A percentile compares a stretch with the other conserved stretches of the same genome.
These are phyloP conservation scores for Alternaria sp. DNA, from an alignment of 2,329 filamentous ascomycete genomes.

Conservation along the genomic window DNA sequence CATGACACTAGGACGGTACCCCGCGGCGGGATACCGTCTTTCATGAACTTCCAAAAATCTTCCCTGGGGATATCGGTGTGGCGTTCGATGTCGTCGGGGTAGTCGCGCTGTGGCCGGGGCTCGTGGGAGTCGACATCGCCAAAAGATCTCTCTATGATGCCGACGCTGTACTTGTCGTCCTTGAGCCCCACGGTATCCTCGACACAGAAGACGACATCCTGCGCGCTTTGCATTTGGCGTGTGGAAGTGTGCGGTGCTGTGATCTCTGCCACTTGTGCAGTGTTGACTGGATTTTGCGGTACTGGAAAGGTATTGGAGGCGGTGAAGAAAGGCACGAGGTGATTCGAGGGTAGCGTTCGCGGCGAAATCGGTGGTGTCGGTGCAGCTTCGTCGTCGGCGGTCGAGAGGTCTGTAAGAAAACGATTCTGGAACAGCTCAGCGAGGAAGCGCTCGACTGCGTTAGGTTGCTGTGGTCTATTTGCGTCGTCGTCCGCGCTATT, in stretches of 20 bases:
- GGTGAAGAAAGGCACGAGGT: conserved; percentile 30
- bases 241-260: background rate
- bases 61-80: conserved; percentile 37
- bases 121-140: conserved; percentile 55
- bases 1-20: conserved; percentile 60
- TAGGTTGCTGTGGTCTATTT: background rate
- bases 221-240: conserved; percentile 14
- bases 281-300: conserved; percentile 9
- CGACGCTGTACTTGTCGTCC: conserved; percentile 49
- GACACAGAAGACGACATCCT: conserved; percentile 43
- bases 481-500: background rate
- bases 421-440: conserved; percentile 31
- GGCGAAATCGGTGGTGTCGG: conserved; percentile 17
- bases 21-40: conserved; percentile 56
- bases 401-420: conserved; percentile 24
- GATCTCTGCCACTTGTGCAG: background rate
- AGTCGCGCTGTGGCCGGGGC: conserved; percentile 51
- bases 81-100: conserved; percentile 46
- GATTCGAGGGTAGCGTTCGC: conserved; percentile 13
- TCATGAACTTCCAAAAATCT: conserved; percentile 50
- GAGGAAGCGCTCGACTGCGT: conserved; percentile 25
- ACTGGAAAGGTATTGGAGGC: conserved; percentile 15
- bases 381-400: conserved; percentile 17
- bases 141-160: conserved; percentile 53
- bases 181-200: conserved; percentile 53